Conservation (phyloP, 2,329 filamentous ascomycete species). For the Septoria linicola region DNA sequence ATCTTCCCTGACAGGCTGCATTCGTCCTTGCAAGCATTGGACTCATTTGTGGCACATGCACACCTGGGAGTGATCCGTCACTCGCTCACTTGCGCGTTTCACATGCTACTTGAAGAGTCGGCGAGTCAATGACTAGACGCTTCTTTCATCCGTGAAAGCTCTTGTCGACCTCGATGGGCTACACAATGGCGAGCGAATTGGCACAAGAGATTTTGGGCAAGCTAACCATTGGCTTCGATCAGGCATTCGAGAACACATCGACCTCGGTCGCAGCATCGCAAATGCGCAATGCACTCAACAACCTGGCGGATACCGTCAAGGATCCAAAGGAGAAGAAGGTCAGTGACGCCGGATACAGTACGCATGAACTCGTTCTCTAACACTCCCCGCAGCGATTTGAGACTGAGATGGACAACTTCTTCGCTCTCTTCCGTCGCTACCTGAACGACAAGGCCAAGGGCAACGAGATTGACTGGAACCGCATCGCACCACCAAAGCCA, state of each 20-base stretch:
- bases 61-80: too few relatives aligned
- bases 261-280: slow-evolving; percentile 97
- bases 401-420: slow-evolving; percentile 99
- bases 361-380: too few relatives aligned
- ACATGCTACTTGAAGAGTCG: too few relatives aligned
- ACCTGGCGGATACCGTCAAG: slow-evolving; percentile 83
- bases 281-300: slow-evolving; percentile 97
- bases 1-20: too few relatives aligned
- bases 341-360: slow-evolving; percentile 36
- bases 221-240: slow-evolving; percentile 27
- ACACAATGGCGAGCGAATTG: slow-evolving; percentile 11
- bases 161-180: too few relatives aligned
- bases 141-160: too few relatives aligned
- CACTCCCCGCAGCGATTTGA: slow-evolving; percentile 74
- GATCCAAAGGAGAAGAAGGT: slow-evolving; percentile 80
- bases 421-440: slow-evolving; percentile 95
- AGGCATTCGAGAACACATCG: slow-evolving; percentile 99
- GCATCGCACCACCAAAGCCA: slow-evolving; percentile 88
- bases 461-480: slow-evolving; percentile 93
- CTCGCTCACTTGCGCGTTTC: too few relatives aligned
- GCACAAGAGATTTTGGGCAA: slow-evolving; percentile 15
- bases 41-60: too few relatives aligned
- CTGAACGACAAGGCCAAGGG: slow-evolving; percentile 99
- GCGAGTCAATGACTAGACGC: too few relatives aligned
- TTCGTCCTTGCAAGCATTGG: too few relatives aligned